These are phyloP conservation scores for Silene noctiflora DNA, from an alignment of 179 eudicot genomes.

Conservation along the genomic window DNA sequence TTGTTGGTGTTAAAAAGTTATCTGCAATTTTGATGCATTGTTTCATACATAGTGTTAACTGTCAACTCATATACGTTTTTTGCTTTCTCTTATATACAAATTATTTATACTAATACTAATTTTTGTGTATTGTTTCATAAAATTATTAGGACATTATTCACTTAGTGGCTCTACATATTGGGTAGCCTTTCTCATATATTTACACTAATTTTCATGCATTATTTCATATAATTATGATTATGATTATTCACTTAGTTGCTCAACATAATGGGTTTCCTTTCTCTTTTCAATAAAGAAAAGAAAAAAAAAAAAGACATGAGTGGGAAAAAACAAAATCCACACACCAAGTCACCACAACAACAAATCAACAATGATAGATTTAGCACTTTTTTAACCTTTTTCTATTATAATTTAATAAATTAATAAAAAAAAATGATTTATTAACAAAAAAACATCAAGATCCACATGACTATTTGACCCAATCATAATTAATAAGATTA, in stretches of 20 bases:
- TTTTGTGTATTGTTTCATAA: no score
- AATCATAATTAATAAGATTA: conserved; percentile 20
- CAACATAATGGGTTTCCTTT: neutral
- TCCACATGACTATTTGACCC: conserved; percentile 36
- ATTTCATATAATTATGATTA: neutral
- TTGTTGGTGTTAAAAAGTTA: no score
- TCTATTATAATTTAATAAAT: neutral
- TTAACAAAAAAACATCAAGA: conserved; percentile 25
- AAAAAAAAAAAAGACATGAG: neutral
- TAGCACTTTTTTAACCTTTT: conserved; percentile 16
- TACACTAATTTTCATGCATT: no score
- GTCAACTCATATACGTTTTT: no score
- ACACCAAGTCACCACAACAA: conserved; percentile 12
- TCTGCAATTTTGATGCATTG: no score
- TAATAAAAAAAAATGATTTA: neutral
- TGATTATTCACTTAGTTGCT: neutral
- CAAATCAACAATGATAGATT: conserved; percentile 18
- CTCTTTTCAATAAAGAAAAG: conserved; percentile 1
- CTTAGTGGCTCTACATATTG: no score
- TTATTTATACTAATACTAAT: no score
- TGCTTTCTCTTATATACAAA: no score
- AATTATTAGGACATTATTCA: no score
- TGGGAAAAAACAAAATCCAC: conserved; percentile 5
- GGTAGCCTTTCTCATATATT: no score
- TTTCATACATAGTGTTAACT: no score